Conservation (phyloP, 768 basidiomycete species). For the Kondoa malvinella region DNA sequence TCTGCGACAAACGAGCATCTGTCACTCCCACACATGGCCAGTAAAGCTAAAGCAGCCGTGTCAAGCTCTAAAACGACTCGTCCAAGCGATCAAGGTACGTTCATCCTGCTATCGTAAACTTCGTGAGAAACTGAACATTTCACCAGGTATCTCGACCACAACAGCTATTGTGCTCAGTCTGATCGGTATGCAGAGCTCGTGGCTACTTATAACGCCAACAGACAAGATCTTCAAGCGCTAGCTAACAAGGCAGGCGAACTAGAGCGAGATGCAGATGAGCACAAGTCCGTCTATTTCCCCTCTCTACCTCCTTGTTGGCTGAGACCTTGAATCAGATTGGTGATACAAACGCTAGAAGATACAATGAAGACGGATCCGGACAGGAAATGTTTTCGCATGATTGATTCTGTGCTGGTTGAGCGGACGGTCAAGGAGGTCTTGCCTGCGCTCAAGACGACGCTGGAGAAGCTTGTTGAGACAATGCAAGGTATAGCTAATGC, state of each 20-base stretch:
- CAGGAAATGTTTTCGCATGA: constrained; percentile 88
- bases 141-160: no score
- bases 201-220: constrained; percentile 59
- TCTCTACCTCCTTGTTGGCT: neutral
- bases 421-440: constrained; percentile 88
- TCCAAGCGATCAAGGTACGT: neutral
- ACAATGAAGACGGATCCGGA: constrained; percentile 63
- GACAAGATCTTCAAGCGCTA: constrained; percentile 76
- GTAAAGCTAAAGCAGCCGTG: neutral
- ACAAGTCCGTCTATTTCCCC: constrained; percentile 45
- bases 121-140: no score
- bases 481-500: neutral
- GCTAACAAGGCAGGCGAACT: constrained; percentile 91
- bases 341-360: constrained; percentile 71
- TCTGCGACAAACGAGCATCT: no score
- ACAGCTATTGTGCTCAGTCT: neutral
- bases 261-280: constrained; percentile 89
- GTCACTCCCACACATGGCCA: neutral
- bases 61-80: neutral
- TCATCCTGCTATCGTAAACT: neutral
- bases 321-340: constrained; percentile 44
- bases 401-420: constrained; percentile 90
- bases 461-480: constrained; percentile 48
- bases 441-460: constrained; percentile 74
- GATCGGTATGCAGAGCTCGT: constrained; percentile 47